phyloP scores from a whole-genome alignment of 345 rosid species.

The Erysimum cheiranthoides region DNA sequence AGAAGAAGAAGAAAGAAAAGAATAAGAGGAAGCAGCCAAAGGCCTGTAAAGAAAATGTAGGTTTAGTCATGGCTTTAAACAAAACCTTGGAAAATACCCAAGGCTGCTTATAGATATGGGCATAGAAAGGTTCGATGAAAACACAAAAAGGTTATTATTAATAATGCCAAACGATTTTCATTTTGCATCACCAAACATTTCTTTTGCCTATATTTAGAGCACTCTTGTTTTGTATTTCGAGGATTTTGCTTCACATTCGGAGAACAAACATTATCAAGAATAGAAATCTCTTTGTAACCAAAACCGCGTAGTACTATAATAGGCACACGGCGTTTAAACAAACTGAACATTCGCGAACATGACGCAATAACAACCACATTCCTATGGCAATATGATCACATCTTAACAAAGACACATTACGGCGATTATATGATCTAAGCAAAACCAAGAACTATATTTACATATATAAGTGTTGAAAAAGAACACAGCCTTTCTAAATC shows the following conservation, averaged over 20 bases:
- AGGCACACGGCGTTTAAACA: slow-evolving; percentile 25
- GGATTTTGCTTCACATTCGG: slow-evolving; percentile 36
- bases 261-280: slow-evolving; percentile 18
- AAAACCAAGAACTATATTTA: slow-evolving; percentile 44
- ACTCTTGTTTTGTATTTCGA: slow-evolving; percentile 25
- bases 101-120: slow-evolving; percentile 67
- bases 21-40: slow-evolving; percentile 61
- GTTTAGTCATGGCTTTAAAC: slow-evolving; percentile 49
- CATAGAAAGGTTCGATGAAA: slow-evolving; percentile 38
- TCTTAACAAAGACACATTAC: not conserved
- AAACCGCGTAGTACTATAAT: slow-evolving; percentile 21
- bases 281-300: slow-evolving; percentile 26
- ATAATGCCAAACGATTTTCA: slow-evolving; percentile 36
- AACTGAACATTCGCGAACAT: slow-evolving; percentile 22
- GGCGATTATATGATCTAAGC: not conserved
- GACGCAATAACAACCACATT: slow-evolving; percentile 31
- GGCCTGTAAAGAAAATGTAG: slow-evolving; percentile 45
- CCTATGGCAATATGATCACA: slow-evolving; percentile 8
- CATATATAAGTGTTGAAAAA: slow-evolving; percentile 13
- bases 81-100: slow-evolving; percentile 69
- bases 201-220: slow-evolving; percentile 25
- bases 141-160: slow-evolving; percentile 30
- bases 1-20: slow-evolving; percentile 37
- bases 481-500: not conserved
- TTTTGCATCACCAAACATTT: slow-evolving; percentile 35